Conservation (phyloP, 139 green algal genomes). For the Chlorella sp. region DNA sequence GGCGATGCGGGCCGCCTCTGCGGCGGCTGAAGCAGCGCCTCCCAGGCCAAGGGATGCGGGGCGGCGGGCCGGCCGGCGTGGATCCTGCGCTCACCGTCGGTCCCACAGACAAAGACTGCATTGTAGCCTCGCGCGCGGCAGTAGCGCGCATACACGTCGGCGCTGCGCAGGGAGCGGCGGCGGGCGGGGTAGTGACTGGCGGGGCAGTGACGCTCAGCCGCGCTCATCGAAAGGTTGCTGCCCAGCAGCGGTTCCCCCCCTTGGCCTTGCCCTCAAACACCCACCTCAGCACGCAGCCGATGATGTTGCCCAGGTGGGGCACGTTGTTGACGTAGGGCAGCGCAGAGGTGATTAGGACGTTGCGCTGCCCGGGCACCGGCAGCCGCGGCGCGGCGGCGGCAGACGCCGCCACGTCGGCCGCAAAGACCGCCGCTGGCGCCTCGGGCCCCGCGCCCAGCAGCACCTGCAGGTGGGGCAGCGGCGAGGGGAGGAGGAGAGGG, state of each 20-base stretch:
- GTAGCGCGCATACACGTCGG: conserved; percentile 93
- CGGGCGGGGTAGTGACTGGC: background rate
- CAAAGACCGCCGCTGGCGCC: conserved; percentile 16
- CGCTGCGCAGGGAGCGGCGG: conserved; percentile 30
- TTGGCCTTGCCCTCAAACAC: background rate
- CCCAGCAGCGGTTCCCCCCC: too few relatives aligned
- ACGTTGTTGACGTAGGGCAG: conserved; percentile 99
- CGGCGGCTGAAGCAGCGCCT: too few relatives aligned
- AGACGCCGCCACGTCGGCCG: conserved; percentile 41
- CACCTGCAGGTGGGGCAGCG: background rate
- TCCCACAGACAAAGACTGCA: conserved; percentile 94
- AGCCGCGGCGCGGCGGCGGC: conserved; percentile 45
- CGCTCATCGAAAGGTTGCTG: too few relatives aligned
- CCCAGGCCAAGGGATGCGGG: too few relatives aligned
- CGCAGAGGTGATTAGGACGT: conserved; percentile 88
- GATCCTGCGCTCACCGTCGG: too few relatives aligned
- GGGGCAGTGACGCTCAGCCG: too few relatives aligned
- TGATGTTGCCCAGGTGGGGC: conserved; percentile 98
- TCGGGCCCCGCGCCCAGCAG: background rate
- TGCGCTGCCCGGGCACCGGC: conserved; percentile 56
- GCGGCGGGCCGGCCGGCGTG: too few relatives aligned
- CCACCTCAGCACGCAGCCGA: conserved; percentile 90
- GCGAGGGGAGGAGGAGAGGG: background rate
- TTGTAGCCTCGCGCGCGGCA: conserved; percentile 88
- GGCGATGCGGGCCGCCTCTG: too few relatives aligned